Percentiles rank a stretch among this genome's conserved stretches.
phyloP scores from a whole-genome alignment of 1,284 basidiomycete genomes.

The Ceratobasidium papillatum region DNA sequence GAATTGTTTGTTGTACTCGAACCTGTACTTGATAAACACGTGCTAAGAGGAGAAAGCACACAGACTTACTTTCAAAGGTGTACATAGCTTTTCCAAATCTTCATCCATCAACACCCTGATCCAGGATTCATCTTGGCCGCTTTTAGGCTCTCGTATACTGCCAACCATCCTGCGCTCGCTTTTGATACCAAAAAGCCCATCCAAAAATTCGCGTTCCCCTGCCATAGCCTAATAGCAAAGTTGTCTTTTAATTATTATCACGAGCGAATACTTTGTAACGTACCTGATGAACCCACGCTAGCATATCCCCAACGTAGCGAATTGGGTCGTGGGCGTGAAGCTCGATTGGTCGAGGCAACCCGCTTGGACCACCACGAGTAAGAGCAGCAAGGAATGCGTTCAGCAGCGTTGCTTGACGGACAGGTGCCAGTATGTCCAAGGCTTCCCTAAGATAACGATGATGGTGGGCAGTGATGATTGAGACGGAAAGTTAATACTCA shows the following conservation, averaged over 20 bases:
- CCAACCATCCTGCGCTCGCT: slow-evolving; percentile 79
- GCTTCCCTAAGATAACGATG: slow-evolving; percentile 68
- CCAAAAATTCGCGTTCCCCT: slow-evolving; percentile 91
- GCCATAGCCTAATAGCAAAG: slow-evolving; percentile 68
- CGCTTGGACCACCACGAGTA: slow-evolving; percentile 88
- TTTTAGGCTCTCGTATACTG: slow-evolving; percentile 61
- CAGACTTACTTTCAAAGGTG: slow-evolving; percentile 77
- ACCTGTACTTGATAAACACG: slow-evolving; percentile 58
- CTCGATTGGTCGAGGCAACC: slow-evolving; percentile 92
- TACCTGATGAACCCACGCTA: slow-evolving; percentile 95
- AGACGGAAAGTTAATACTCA: slow-evolving; percentile 54
- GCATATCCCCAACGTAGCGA: slow-evolving; percentile 97
- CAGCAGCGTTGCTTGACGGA: slow-evolving; percentile 82
- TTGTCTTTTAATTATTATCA: neutral
- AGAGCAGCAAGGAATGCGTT: slow-evolving; percentile 86
- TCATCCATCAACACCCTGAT: slow-evolving; percentile 85
- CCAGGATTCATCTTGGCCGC: slow-evolving; percentile 77
- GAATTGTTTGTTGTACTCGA: slow-evolving; percentile 90
- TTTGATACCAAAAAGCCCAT: slow-evolving; percentile 79
- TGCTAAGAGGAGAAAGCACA: slow-evolving; percentile 23
- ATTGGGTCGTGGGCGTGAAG: slow-evolving; percentile 96
- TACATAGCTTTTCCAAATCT: slow-evolving; percentile 83
- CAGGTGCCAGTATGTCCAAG: slow-evolving; percentile 78
- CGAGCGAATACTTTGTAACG: neutral
- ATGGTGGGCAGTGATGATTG: neutral